Base-by-base conservation (phyloP, 371 early-diverging fungal genomes). In the Phascolomyces articulosus region DNA sequence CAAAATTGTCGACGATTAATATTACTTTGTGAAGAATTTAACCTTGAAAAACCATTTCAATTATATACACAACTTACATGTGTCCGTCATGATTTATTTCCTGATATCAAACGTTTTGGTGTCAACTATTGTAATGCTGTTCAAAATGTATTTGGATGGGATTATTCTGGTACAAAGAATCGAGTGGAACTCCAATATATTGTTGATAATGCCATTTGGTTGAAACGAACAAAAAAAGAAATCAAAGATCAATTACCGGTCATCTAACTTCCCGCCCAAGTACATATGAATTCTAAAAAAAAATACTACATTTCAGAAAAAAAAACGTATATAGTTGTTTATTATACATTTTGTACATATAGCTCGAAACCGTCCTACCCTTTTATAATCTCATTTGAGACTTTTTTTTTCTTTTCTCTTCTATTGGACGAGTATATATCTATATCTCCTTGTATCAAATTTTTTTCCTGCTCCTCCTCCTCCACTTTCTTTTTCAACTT, bases 81-180 rank as follows among this genome's bases (percentile, higher is more conserved):
- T 1, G 55, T 90, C 41, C 63, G 77, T 29, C 70, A 71, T 26
- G 60, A 54, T 4, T 13, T 77, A 2, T 89, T 86, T 71, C 58
- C 75, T 0, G 72, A 63, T 11, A 71, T 82, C 21, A 23, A 40
- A 11, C 65, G 68, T n/a, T 93, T 77, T 74, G 81, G 83, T 2
- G 63, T 72, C 23, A 73, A 90, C 15, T 93, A 89, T 67, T 92
- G 92, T 60, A 65, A 78, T 54, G 84, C 72, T 24, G 73, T 55
- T 64, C 58, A 65, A 11, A 48, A 67, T 4, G 64, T 71, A 20
- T 75, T 75, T 70, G 82, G 78, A 0, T 74, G 64, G 72, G 66
- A 67, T 47, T 72, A 74, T 58, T 60, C 70, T 41, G 72, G 67
- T 65, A 51, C n/a, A 28, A 31, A 53, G 13, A 21, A 53, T 58